A percentile compares a stretch with the other conserved stretches of the same genome.
These are phyloP conservation scores for Debaryomyces castellii DNA, from an alignment of 805 yeast genomes.

Conservation along the genomic window DNA sequence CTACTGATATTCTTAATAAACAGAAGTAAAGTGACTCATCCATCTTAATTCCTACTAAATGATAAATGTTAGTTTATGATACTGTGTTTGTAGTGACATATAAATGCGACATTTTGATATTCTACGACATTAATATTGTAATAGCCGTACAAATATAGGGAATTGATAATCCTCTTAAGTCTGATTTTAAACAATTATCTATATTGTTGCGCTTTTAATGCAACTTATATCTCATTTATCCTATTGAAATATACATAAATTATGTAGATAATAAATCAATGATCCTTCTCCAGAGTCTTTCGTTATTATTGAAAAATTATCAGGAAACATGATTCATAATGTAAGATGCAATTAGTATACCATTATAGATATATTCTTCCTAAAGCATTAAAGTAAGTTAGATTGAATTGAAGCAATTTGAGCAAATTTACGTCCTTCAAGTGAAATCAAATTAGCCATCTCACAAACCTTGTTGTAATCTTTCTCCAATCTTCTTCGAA, in stretches of 20 bases:
- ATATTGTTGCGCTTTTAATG: background rate
- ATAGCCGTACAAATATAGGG: too few species aligned
- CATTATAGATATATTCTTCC: background rate
- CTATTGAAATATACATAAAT: background rate
- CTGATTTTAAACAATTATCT: background rate
- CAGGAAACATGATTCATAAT: background rate
- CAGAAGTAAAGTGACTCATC: conserved; percentile 41
- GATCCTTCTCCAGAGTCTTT: background rate
- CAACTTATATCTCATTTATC: background rate
- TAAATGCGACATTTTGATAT: background rate
- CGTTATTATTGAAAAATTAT: background rate
- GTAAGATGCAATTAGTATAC: background rate
- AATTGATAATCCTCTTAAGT: too few species aligned
- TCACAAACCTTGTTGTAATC: conserved; percentile 46
- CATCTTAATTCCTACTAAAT: conserved; percentile 16
- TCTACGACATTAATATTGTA: background rate
- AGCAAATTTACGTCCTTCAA: background rate
- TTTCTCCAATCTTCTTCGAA: conserved; percentile 57
- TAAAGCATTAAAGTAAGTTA: background rate
- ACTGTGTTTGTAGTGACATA: background rate
- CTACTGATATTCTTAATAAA: conserved; percentile 37
- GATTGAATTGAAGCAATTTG: background rate
- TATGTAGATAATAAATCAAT: background rate
- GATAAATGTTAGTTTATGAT: background rate
- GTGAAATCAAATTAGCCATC: background rate